A percentile compares a stretch with the other conserved stretches of the same genome.
phyloP scores from a whole-genome alignment of 2,329 filamentous ascomycete species.

The Albifimbria verrucaria region DNA sequence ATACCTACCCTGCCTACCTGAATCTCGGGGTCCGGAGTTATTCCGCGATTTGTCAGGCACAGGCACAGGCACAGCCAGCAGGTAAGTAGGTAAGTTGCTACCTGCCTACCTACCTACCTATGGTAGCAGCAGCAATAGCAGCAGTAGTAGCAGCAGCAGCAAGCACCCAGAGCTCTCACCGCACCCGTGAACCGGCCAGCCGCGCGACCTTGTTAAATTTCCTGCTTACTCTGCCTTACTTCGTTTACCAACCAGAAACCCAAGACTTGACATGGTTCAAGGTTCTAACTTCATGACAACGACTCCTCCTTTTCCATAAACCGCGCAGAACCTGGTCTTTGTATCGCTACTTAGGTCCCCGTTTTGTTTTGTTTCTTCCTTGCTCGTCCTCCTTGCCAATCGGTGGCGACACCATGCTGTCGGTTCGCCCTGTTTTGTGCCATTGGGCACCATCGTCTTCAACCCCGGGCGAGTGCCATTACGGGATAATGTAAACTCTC shows the following conservation, averaged over 20 bases:
- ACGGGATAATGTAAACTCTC: too few relatives aligned
- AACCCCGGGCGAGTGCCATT: too few relatives aligned
- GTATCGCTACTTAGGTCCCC: not conserved
- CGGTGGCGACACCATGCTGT: not conserved
- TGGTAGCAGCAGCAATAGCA: too few relatives aligned
- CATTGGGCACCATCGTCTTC: not conserved
- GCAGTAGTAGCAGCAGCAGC: too few relatives aligned
- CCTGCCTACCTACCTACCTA: too few relatives aligned
- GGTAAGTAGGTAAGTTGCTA: too few relatives aligned
- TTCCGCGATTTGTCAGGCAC: not conserved
- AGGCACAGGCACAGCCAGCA: too few relatives aligned
- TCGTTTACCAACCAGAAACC: not conserved
- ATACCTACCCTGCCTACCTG: too few relatives aligned
- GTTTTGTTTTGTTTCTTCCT: not conserved
- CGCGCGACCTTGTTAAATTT: not conserved
- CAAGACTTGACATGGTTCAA: not conserved
- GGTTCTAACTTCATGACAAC: not conserved
- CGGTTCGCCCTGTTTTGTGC: not conserved
- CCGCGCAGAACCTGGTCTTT: not conserved
- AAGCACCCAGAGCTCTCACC: too few relatives aligned
- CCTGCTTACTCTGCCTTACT: not conserved
- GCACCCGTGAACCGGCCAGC: too few relatives aligned
- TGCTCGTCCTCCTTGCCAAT: not conserved
- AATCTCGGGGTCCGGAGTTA: not conserved
- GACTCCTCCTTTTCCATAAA: not conserved